Evolutionary conservation across 371 early-diverging fungal genomes (phyloP), one percentile per base, ranked within the genome.

Genomic region (Mucor saturninus): DNA sequence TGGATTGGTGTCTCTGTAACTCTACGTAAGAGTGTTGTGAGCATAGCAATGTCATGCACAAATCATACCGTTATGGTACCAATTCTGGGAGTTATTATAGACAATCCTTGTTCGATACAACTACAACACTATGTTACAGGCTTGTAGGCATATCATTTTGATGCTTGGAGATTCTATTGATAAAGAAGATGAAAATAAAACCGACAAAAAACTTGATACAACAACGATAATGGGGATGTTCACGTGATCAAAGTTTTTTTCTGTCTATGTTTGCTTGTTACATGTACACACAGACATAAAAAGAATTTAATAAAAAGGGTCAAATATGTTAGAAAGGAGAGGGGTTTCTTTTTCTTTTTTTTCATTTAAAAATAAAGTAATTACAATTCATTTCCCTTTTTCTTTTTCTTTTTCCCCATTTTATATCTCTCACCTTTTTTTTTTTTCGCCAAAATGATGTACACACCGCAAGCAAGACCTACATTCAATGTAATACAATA

Each of bases 241-340:
- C 46, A 46, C 46, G 46, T 46, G 46, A 46, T 46, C 46, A 50
- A 30, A 50, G 6, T 30, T 30, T 28, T 3, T 11, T 31, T 5
- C 0, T 46, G 21, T 31, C 15, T 46, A 45, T 54, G 38, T 48
- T 42, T 31, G 35, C 26, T 37, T 38, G 39, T 14, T 3, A 58
- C 21, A 31, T 30, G 49, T 46, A 62, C 50, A 50, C 50, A 50
- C 50, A 50, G 50, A 62, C 15, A 37, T 53, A 45, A 40, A 64
- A 64, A 58, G 40, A 54, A 48, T 53, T 40, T 54, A 45, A 42
- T 38, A 58, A 58, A 21, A 46, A 54, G 59, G 48, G 53, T 49
- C 35, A 56, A 67, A 56, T 61, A 61, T 60, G 56, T 60, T 45
- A 67, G 48, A 60, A 50, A 30, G 51, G 51, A 29, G n/a, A 37